These are phyloP conservation scores for Amyloporia xantha DNA, from an alignment of 768 basidiomycete species.

Conservation along the genomic window DNA sequence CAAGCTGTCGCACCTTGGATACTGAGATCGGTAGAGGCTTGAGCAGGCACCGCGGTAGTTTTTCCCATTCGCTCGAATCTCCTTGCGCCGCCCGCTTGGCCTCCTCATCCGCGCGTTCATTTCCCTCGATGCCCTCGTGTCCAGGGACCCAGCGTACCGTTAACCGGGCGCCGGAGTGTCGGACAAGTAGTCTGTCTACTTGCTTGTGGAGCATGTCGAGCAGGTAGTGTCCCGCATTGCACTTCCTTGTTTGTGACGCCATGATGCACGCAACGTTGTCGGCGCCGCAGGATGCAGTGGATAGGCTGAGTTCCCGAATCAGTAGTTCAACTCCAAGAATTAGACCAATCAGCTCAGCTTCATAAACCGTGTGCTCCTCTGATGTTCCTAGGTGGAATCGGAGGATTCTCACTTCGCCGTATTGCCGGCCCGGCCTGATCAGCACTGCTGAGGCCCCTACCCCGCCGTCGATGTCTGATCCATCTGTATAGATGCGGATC, in stretches of 20 bases:
- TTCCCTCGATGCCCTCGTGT: slow-evolving; percentile 8
- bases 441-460: slow-evolving; percentile 27
- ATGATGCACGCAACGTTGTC: slow-evolving; percentile 8
- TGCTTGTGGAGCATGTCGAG: slow-evolving; percentile 5
- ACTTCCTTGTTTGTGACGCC: not conserved
- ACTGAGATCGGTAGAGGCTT: slow-evolving; percentile 8
- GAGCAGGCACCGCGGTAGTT: slow-evolving; percentile 6
- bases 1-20: slow-evolving; percentile 2
- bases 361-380: slow-evolving; percentile 23
- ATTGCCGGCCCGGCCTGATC: slow-evolving; percentile 1
- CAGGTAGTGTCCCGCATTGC: slow-evolving; percentile 4
- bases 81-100: slow-evolving; percentile 11
- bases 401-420: not conserved
- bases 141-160: slow-evolving; percentile 11
- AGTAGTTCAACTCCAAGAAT: slow-evolving; percentile 22
- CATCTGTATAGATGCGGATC: slow-evolving; percentile 22
- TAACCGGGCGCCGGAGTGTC: not conserved
- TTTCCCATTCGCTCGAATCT: not conserved
- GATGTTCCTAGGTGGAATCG: slow-evolving; percentile 17
- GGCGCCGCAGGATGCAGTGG: slow-evolving; percentile 1
- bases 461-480: slow-evolving; percentile 20
- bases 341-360: slow-evolving; percentile 26
- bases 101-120: slow-evolving; percentile 9
- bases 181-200: not conserved
- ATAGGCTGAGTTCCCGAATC: not conserved